phyloP scores from a whole-genome alignment of 495 filamentous ascomycete genomes.

The Copromyces sp. region DNA sequence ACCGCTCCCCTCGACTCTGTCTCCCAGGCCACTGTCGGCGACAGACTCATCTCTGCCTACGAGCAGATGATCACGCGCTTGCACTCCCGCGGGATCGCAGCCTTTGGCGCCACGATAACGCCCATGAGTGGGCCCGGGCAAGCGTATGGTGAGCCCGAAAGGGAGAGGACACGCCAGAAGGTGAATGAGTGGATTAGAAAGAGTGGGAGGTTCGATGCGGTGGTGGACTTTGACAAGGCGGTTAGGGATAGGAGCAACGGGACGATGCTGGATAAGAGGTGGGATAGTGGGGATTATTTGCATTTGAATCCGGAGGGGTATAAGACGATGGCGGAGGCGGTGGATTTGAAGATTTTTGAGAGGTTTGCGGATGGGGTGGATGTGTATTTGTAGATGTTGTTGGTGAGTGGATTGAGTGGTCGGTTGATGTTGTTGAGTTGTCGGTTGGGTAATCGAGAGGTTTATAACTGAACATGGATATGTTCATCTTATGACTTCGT shows the following conservation, averaged over 20 bases:
- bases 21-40: slow-evolving; percentile 32
- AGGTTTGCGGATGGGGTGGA: slow-evolving; percentile 14
- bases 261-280: slow-evolving; percentile 33
- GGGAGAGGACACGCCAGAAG: slow-evolving; percentile 44
- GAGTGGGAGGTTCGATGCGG: slow-evolving; percentile 47
- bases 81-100: slow-evolving; percentile 38
- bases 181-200: slow-evolving; percentile 53
- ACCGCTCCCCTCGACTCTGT: slow-evolving; percentile 28
- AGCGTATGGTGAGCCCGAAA: slow-evolving; percentile 35
- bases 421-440: not conserved
- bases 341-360: slow-evolving; percentile 42
- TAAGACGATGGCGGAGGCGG: slow-evolving; percentile 43
- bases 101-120: slow-evolving; percentile 54
- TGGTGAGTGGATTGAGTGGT: not conserved
- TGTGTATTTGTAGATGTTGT: slow-evolving; percentile 7
- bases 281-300: slow-evolving; percentile 53
- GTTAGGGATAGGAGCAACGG: slow-evolving; percentile 37
- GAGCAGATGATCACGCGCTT: slow-evolving; percentile 45
- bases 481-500: not conserved
- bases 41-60: slow-evolving; percentile 44
- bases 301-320: slow-evolving; percentile 52
- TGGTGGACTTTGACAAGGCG: slow-evolving; percentile 51
- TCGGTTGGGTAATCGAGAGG: not conserved
- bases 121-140: slow-evolving; percentile 40
- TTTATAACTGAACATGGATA: not conserved